Percentiles rank a stretch among this genome's conserved stretches.
Conservation (phyloP, 2,329 filamentous ascomycete genomes). For the Xylariaceae sp. region DNA sequence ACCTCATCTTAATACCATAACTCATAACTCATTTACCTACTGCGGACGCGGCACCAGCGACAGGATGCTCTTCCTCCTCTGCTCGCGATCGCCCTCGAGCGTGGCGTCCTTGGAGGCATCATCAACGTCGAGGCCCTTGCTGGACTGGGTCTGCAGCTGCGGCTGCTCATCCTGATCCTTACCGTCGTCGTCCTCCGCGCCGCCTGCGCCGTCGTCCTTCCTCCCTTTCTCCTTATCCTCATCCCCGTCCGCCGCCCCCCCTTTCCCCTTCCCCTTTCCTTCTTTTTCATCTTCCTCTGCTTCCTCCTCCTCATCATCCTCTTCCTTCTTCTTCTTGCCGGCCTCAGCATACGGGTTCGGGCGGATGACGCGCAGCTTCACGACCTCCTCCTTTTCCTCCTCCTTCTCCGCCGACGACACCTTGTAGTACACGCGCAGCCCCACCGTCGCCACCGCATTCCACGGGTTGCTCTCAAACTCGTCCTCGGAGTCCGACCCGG, state of each 20-base stretch:
- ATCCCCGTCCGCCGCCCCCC: conserved; percentile 24
- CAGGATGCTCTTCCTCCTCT: conserved; percentile 37
- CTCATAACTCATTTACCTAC: background rate
- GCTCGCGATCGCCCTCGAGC: conserved; percentile 33
- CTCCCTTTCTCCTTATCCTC: conserved; percentile 15
- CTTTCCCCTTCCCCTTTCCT: conserved; percentile 16
- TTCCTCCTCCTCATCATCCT: conserved; percentile 28
- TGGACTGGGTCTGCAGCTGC: conserved; percentile 39
- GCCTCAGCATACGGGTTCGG: conserved; percentile 40
- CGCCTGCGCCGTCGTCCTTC: too few species aligned
- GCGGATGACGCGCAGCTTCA: conserved; percentile 45
- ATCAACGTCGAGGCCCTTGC: conserved; percentile 42
- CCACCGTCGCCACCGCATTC: conserved; percentile 65
- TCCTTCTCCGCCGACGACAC: conserved; percentile 35
- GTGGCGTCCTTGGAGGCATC: conserved; percentile 39
- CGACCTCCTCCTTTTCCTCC: conserved; percentile 29
- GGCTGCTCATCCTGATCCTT: conserved; percentile 24
- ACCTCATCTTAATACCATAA: background rate
- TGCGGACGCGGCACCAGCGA: conserved; percentile 11
- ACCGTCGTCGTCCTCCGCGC: conserved; percentile 22
- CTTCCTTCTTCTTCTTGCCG: conserved; percentile 28
- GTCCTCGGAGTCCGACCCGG: conserved; percentile 44
- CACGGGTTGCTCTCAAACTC: conserved; percentile 61
- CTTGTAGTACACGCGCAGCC: conserved; percentile 63
- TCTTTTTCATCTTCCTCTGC: conserved; percentile 26